Percentiles rank a stretch among this genome's conserved stretches.
These are phyloP conservation scores for Puccinia triticina DNA, from an alignment of 1,284 basidiomycete genomes.

Conservation along the genomic window DNA sequence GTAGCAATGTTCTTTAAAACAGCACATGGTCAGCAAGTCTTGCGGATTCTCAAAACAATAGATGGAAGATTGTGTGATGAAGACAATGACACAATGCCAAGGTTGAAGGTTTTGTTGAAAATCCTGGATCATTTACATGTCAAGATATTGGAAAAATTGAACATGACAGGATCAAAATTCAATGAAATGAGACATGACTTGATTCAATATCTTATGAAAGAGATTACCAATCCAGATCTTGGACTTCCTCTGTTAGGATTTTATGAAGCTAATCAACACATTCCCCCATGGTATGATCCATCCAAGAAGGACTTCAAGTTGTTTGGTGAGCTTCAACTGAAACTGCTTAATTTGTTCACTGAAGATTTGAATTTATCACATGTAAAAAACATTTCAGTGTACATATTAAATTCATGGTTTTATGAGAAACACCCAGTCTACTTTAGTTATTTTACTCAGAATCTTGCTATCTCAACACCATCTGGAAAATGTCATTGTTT, in stretches of 20 bases:
- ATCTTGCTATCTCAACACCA: too few relatives aligned
- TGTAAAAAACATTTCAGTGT: not conserved
- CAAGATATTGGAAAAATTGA: not conserved
- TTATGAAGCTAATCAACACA: not conserved
- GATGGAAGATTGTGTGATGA: not conserved
- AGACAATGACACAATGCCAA: not conserved
- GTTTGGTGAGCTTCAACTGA: not conserved
- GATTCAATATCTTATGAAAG: too few relatives aligned
- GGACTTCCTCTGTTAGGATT: not conserved
- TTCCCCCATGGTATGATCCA: not conserved
- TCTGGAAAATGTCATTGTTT: too few relatives aligned
- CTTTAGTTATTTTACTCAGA: too few relatives aligned
- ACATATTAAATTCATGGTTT: not conserved
- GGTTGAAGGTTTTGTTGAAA: not conserved
- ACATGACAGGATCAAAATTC: not conserved
- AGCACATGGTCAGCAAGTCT: not conserved
- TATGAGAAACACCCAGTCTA: not conserved
- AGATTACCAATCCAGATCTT: not conserved
- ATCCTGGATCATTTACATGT: not conserved
- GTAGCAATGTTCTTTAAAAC: not conserved
- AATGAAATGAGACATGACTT: not conserved
- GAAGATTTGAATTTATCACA: not conserved
- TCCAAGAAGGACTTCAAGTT: not conserved
- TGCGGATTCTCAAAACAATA: not conserved
- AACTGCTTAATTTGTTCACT: not conserved